phyloP scores from a whole-genome alignment of 208 protist genomes.

The Crithidia acanthocephali region DNA sequence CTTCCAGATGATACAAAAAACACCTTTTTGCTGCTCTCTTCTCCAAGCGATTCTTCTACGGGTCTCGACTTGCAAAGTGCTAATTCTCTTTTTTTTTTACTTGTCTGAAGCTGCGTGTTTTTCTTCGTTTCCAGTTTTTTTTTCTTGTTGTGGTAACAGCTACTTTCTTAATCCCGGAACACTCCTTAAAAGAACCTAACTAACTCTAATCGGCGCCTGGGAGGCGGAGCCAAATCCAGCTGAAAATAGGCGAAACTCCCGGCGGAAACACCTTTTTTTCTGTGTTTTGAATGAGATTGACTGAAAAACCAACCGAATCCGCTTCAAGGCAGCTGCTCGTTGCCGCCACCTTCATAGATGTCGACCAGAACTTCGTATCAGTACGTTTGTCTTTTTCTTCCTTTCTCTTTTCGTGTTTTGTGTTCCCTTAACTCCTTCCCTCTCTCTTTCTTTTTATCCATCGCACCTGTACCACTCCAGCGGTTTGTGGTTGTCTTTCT shows the following conservation, averaged over 20 bases:
- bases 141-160: neutral
- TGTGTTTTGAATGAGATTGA: conserved; percentile 11
- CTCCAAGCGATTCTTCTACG: neutral
- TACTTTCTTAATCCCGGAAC: conserved; percentile 6
- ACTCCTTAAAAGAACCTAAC: neutral
- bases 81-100: conserved; percentile 1
- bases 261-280: conserved; percentile 10
- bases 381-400: neutral
- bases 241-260: conserved; percentile 26
- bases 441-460: conserved; percentile 9
- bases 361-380: conserved; percentile 1
- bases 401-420: conserved; percentile 15
- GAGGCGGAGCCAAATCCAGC: conserved; percentile 23
- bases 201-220: conserved; percentile 10
- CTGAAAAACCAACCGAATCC: neutral
- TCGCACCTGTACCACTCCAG: neutral
- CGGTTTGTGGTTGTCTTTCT: neutral
- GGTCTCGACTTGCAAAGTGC: neutral
- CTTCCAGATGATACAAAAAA: neutral
- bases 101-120: neutral
- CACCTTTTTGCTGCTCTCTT: neutral
- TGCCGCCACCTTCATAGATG: conserved; percentile 4
- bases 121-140: neutral
- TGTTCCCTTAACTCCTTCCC: neutral
- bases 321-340: neutral